These are phyloP conservation scores for Nakaseomyces nivariensis DNA, from an alignment of 1,139 yeast genomes.

Conservation along the genomic window DNA sequence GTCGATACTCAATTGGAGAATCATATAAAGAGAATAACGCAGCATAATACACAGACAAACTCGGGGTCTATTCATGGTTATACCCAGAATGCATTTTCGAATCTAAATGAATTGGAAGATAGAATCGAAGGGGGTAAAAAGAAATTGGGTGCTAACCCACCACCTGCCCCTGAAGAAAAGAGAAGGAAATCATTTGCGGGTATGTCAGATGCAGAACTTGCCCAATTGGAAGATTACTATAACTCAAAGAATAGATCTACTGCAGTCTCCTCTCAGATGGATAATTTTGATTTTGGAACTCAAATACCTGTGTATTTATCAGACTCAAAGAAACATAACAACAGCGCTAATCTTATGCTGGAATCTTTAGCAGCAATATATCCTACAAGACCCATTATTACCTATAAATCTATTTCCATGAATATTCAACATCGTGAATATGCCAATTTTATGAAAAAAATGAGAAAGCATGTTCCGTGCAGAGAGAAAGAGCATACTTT, in stretches of 20 bases:
- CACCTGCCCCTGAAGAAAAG: conserved; percentile 4
- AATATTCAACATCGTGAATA: conserved; percentile 38
- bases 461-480: conserved; percentile 8
- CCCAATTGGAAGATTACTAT: conserved; percentile 52
- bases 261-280: conserved; percentile 17
- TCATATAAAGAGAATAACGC: conserved; percentile 15
- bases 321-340: conserved; percentile 6
- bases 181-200: conserved; percentile 43
- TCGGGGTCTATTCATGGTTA: conserved; percentile 25
- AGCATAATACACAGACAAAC: conserved; percentile 24
- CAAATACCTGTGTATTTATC: conserved; percentile 18
- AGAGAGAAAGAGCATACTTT: conserved; percentile 30
- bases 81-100: conserved; percentile 27
- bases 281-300: conserved; percentile 26
- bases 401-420: conserved; percentile 42
- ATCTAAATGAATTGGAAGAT: conserved; percentile 29
- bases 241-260: conserved; percentile 24
- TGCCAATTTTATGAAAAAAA: conserved; percentile 16
- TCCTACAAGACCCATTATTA: conserved; percentile 45
- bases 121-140: conserved; percentile 11
- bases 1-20: conserved; percentile 15
- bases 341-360: conserved; percentile 6
- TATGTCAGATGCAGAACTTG: conserved; percentile 55
- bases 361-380: conserved; percentile 29
- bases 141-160: background rate